phyloP scores from a whole-genome alignment of 371 early-diverging fungal genomes.

The Apophysomyces sp. region DNA sequence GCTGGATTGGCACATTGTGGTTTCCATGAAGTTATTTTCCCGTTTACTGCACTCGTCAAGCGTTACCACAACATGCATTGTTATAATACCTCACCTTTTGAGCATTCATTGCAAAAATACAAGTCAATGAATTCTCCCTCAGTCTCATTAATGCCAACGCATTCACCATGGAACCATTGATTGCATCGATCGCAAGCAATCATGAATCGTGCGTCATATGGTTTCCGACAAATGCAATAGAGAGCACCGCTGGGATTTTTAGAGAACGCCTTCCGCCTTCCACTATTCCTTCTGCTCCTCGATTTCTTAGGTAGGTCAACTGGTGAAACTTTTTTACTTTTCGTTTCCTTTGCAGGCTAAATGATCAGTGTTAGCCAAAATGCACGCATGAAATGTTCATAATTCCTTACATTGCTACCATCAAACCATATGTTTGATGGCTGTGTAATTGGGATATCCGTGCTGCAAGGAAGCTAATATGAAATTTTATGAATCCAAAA shows the following conservation, averaged over 20 bases:
- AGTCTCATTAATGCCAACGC: constrained; percentile 57
- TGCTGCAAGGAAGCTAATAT: background rate
- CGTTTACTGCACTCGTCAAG: constrained; percentile 29
- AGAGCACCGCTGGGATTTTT: constrained; percentile 11
- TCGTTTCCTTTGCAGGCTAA: background rate
- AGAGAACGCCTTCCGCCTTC: background rate
- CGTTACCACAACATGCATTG: background rate
- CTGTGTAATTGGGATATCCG: background rate
- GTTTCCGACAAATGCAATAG: constrained; percentile 58
- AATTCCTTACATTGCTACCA: background rate
- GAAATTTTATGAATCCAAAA: background rate
- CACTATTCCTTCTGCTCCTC: constrained; percentile 8
- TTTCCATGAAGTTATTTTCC: constrained; percentile 49
- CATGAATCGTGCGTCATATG: constrained; percentile 61
- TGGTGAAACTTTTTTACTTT: background rate
- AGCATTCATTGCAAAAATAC: constrained; percentile 56
- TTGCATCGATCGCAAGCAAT: constrained; percentile 67
- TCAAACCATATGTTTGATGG: background rate
- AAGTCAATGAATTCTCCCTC: constrained; percentile 59
- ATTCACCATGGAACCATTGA: constrained; percentile 70
- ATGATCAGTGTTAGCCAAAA: background rate
- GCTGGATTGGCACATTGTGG: constrained; percentile 47
- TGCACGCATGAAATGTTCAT: background rate
- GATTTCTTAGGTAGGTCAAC: background rate
- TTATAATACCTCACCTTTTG: constrained; percentile 27